Percentiles rank a stretch among this genome's conserved stretches.
phyloP scores from a whole-genome alignment of 75 land plant genomes.

The Azolla pinnata region DNA sequence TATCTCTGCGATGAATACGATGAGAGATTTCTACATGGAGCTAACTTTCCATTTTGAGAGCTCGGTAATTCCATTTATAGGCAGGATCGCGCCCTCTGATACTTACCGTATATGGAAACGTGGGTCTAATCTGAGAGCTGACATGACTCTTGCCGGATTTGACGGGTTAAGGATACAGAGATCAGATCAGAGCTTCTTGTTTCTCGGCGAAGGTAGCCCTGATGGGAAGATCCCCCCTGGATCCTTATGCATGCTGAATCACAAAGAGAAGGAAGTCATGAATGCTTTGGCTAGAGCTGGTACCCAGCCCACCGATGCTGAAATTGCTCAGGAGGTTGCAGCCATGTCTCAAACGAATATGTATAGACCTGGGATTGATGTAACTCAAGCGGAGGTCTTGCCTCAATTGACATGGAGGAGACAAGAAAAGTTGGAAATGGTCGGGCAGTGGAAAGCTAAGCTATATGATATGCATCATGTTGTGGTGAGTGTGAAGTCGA shows the following conservation, averaged over 20 bases:
- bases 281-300: conserved; percentile 83
- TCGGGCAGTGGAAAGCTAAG: conserved; percentile 68
- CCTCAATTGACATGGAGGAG: conserved; percentile 75
- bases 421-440: conserved; percentile 66
- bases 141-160: conserved; percentile 76
- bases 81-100: conserved; percentile 67
- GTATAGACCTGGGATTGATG: conserved; percentile 80
- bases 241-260: conserved; percentile 53
- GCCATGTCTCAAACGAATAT: conserved; percentile 78
- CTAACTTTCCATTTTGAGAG: conserved; percentile 67
- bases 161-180: conserved; percentile 76
- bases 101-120: conserved; percentile 78
- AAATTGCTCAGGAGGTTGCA: conserved; percentile 53
- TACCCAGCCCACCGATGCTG: conserved; percentile 49
- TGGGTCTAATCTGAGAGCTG: conserved; percentile 66
- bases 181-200: conserved; percentile 68
- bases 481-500: conserved; percentile 61
- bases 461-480: conserved; percentile 86
- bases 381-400: conserved; percentile 65
- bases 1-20: conserved; percentile 48
- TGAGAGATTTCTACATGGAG: conserved; percentile 86
- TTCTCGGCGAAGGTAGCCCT: conserved; percentile 72
- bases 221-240: conserved; percentile 68
- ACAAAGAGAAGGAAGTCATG: conserved; percentile 77
- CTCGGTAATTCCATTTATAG: conserved; percentile 64